A percentile compares a stretch with the other conserved stretches of the same genome.
Conservation (phyloP, 495 filamentous ascomycete species). For the Cenococcum geophilum region DNA sequence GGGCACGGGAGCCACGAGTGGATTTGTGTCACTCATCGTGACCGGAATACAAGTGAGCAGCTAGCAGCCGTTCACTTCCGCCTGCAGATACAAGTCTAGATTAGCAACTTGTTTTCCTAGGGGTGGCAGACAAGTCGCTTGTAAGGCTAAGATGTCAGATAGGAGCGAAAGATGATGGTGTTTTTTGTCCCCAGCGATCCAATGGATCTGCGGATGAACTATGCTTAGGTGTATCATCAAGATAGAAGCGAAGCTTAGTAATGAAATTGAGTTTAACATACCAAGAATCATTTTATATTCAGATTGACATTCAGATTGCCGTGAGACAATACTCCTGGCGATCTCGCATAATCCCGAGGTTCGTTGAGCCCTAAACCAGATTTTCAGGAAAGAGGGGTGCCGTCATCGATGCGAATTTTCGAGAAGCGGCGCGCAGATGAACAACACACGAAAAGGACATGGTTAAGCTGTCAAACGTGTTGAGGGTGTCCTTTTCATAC, state of each 20-base stretch:
- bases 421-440: not conserved
- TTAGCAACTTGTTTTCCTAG: slow-evolving; percentile 1
- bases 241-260: slow-evolving; percentile 9
- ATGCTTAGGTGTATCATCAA: slow-evolving; percentile 34
- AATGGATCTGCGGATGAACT: slow-evolving; percentile 33
- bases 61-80: not conserved
- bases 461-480: not conserved
- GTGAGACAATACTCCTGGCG: not conserved
- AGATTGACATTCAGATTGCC: not conserved
- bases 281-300: slow-evolving; percentile 3
- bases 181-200: slow-evolving; percentile 27
- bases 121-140: slow-evolving; percentile 2
- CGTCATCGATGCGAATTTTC: not conserved
- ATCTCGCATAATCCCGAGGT: not conserved
- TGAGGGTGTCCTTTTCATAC: not conserved
- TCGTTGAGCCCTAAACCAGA: not conserved
- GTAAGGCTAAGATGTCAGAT: slow-evolving; percentile 24
- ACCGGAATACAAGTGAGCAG: not conserved
- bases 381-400: not conserved
- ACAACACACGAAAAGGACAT: not conserved
- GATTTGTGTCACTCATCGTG: slow-evolving; percentile 8
- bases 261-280: slow-evolving; percentile 12
- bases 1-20: slow-evolving; percentile 19
- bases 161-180: slow-evolving; percentile 34
- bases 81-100: not conserved